Percentiles rank a stretch among this genome's conserved stretches.
Evolutionary conservation across 1,139 yeast species (phyloP).

Genomic region (Kodamaea suecica): DNA sequence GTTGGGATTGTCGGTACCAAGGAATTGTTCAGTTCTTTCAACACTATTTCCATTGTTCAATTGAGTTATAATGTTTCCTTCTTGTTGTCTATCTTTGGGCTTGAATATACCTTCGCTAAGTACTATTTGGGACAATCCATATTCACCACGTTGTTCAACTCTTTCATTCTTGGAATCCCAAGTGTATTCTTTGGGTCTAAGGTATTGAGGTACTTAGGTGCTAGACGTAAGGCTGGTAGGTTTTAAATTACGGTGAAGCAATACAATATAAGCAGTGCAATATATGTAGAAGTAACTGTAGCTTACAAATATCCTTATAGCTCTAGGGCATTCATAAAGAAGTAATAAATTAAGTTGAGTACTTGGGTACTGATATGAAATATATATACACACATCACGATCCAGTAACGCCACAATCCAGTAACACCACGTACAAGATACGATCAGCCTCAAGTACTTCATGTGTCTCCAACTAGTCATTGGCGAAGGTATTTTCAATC

Average conservation of each 20-base stretch:
- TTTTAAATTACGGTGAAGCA: too few relatives aligned
- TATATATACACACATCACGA: neutral
- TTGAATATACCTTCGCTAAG: conserved; percentile 60
- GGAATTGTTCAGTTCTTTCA: conserved; percentile 38
- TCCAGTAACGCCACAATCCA: neutral
- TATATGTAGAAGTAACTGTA: too few relatives aligned
- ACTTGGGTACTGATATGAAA: too few relatives aligned
- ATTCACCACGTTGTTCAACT: conserved; percentile 60
- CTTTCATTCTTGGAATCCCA: conserved; percentile 51
- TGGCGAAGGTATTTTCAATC: conserved; percentile 43
- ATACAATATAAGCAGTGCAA: too few relatives aligned
- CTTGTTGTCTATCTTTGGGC: conserved; percentile 50
- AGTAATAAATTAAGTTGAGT: too few relatives aligned
- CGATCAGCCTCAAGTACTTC: neutral
- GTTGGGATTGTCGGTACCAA: conserved; percentile 35
- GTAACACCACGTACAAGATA: too few relatives aligned
- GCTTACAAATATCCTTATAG: too few relatives aligned
- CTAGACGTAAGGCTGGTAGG: conserved; percentile 34
- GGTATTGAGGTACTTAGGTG: conserved; percentile 44
- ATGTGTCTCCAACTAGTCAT: conserved; percentile 11
- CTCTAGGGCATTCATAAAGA: too few relatives aligned
- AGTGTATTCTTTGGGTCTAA: conserved; percentile 67
- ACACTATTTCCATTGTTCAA: conserved; percentile 26
- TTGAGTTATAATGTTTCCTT: conserved; percentile 44
- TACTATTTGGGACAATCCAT: conserved; percentile 73